Percentiles rank a stretch among this genome's conserved stretches.
phyloP scores from a whole-genome alignment of 208 protist species.

The Leishmania gerbilli region DNA sequence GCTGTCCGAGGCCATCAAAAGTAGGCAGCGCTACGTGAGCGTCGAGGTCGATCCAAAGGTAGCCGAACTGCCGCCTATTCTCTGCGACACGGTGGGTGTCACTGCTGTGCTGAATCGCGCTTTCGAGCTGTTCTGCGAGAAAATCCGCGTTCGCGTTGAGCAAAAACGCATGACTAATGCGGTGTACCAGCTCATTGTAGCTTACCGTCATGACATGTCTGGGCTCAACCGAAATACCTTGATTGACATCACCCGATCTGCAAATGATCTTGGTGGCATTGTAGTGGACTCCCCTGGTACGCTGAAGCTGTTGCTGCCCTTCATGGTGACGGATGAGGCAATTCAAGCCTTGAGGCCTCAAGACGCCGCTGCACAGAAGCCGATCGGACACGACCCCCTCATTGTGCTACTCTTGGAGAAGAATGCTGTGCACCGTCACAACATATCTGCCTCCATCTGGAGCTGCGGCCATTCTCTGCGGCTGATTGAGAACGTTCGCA shows the following conservation, averaged over 20 bases:
- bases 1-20: slow-evolving; percentile 59
- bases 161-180: slow-evolving; percentile 55
- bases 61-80: slow-evolving; percentile 46
- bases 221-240: slow-evolving; percentile 38
- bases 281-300: slow-evolving; percentile 46
- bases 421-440: slow-evolving; percentile 68
- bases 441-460: slow-evolving; percentile 60
- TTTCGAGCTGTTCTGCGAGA: slow-evolving; percentile 52
- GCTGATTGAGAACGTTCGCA: slow-evolving; percentile 56
- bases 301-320: slow-evolving; percentile 46
- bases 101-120: slow-evolving; percentile 39
- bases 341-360: slow-evolving; percentile 35
- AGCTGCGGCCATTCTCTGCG: slow-evolving; percentile 62
- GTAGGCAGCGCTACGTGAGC: slow-evolving; percentile 43
- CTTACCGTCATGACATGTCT: slow-evolving; percentile 49
- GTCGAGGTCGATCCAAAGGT: slow-evolving; percentile 60
- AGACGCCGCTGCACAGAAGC: slow-evolving; percentile 26
- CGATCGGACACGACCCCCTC: slow-evolving; percentile 47
- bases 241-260: slow-evolving; percentile 32
- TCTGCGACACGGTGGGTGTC: slow-evolving; percentile 52
- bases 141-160: slow-evolving; percentile 62
- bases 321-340: slow-evolving; percentile 53
- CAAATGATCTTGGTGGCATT: slow-evolving; percentile 58
- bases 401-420: slow-evolving; percentile 68
- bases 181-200: slow-evolving; percentile 56